Percentiles rank a stretch among this genome's conserved stretches.
phyloP scores from a whole-genome alignment of 1,284 basidiomycete species.

The Puccinia hordei region DNA sequence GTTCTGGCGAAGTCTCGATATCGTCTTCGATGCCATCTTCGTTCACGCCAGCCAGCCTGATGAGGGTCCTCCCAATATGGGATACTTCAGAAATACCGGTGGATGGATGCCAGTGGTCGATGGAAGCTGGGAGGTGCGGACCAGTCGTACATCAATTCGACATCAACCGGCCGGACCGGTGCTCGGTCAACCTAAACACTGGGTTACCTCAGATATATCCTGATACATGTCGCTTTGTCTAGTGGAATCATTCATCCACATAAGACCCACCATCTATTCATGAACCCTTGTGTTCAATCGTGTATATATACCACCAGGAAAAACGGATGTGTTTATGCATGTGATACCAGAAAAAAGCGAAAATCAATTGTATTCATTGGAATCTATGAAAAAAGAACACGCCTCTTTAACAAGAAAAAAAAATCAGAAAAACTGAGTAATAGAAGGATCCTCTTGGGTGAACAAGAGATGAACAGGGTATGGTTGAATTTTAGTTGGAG shows the following conservation, averaged over 20 bases:
- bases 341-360: not conserved
- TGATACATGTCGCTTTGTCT: too few relatives aligned
- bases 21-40: conserved; percentile 4
- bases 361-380: not conserved
- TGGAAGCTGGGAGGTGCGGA: too few relatives aligned
- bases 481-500: not conserved
- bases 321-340: not conserved
- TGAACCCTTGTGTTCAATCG: too few relatives aligned
- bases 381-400: not conserved
- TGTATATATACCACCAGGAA: too few relatives aligned
- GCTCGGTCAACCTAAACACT: too few relatives aligned
- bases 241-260: not conserved
- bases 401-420: not conserved
- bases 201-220: too few relatives aligned
- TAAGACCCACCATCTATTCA: too few relatives aligned
- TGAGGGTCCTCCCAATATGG: not conserved
- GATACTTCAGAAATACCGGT: too few relatives aligned
- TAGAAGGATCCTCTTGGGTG: not conserved
- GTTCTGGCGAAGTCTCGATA: conserved; percentile 17
- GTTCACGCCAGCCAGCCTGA: not conserved
- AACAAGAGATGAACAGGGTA: not conserved
- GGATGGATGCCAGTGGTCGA: too few relatives aligned
- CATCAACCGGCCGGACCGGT: too few relatives aligned
- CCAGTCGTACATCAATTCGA: too few relatives aligned
- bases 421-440: not conserved